Base-by-base conservation (phyloP, 2,329 filamentous ascomycete species). In the Colletotrichum gigasporum region DNA sequence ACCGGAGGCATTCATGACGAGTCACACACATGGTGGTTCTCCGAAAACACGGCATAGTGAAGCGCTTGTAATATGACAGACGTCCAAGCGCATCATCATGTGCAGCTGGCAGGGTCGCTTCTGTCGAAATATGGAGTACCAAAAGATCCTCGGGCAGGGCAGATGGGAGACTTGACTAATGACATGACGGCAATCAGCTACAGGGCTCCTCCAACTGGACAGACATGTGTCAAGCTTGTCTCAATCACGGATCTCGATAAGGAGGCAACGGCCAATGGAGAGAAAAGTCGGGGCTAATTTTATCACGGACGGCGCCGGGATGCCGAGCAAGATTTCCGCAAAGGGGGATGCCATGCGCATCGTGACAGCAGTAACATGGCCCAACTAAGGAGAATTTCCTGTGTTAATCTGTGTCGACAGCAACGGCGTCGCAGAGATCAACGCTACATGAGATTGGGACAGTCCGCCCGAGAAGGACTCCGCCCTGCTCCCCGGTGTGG, bases 21-120 rank as follows among this genome's bases (percentile, higher is more conserved):
- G 54, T 41, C 24, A 52, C 45, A 18, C 12, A 35, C 32, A 42
- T 44, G 7, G 26, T 24, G 52, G 39, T 16, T 26, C 35, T 26
- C 16, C 34, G 18, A 32, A 14, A 16, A 39, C 18, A 28, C 20
- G 42, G 12, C 45, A 22, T 12, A 34, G n/a, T 22, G 12, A 52
- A 53, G 24, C 44, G 28, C 28, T 30, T 22, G 56, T 50, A 42
- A 52, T 51, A 53, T 61, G 48, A 44, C 39, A 61, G 24, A 16
- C 48, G 50, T 55, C 22, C n/a, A 39, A 61, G 39, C 28, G 57
- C 30, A 54, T 37, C 48, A 54, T n/a, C 37, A 61, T 39, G 32
- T 30, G 44, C 42, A 56, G 53, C 18, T 45, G 53, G 41, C 53
- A 56, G 16, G 53, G 5, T 45, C 53, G 41, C 53, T 56, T 47